Conservation (phyloP, 2,329 filamentous ascomycete genomes). For the Aspergillus vadensis region DNA sequence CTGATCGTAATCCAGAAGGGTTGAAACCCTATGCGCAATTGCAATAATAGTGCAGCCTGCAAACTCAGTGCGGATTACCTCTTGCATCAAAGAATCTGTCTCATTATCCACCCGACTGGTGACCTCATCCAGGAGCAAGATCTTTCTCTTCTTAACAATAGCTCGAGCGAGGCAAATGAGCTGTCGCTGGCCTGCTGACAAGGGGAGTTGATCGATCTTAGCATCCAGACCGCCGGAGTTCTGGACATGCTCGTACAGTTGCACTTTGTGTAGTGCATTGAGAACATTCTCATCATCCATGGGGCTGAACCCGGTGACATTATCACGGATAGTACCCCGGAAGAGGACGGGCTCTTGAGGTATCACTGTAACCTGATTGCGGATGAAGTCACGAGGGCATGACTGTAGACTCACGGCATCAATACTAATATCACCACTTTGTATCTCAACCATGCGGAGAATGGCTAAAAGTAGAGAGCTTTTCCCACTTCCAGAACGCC, state of each 20-base stretch:
- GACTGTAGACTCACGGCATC: not conserved
- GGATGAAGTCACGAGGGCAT: not conserved
- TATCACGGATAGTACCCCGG: not conserved
- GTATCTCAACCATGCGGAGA: not conserved
- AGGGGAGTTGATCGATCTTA: not conserved
- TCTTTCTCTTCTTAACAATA: not conserved
- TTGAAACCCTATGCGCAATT: not conserved
- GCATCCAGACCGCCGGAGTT: not conserved
- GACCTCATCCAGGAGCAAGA: not conserved
- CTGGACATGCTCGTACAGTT: not conserved
- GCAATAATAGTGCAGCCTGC: not conserved
- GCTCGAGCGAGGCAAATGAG: not conserved
- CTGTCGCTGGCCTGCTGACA: not conserved
- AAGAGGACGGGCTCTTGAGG: not conserved
- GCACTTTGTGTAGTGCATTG: not conserved
- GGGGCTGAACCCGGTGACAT: not conserved
- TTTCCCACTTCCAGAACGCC: constrained; percentile 1
- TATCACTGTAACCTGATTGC: not conserved
- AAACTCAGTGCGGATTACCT: not conserved
- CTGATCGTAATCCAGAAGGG: not conserved
- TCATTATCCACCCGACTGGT: not conserved
- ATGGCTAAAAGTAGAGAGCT: not conserved
- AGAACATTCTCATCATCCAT: not conserved
- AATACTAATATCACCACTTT: not conserved
- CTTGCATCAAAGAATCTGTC: not conserved